Conservation (phyloP, 495 filamentous ascomycete genomes). For the Neurospora sp. region DNA sequence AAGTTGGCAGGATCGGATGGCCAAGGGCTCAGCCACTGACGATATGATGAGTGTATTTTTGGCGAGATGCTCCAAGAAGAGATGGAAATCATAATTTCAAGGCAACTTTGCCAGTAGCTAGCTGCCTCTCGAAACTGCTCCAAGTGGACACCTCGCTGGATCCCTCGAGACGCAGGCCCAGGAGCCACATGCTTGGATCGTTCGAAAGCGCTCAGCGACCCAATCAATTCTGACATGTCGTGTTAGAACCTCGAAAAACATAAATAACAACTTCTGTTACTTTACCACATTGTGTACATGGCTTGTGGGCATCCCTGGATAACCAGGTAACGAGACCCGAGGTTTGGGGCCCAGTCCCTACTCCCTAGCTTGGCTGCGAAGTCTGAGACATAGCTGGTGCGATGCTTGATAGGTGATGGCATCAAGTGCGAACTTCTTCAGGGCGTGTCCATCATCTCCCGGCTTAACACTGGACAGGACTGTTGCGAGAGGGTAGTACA, state of each 20-base stretch:
- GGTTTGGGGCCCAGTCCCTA: not conserved
- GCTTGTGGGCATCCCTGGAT: not conserved
- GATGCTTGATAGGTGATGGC: not conserved
- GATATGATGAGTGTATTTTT: not conserved
- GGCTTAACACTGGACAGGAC: not conserved
- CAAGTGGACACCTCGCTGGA: not conserved
- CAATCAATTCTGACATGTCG: not conserved
- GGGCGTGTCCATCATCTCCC: not conserved
- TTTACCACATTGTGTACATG: not conserved
- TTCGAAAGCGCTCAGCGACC: not conserved
- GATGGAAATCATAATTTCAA: not conserved
- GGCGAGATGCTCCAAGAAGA: not conserved
- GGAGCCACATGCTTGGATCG: not conserved
- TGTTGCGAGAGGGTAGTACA: not conserved
- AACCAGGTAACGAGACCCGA: not conserved
- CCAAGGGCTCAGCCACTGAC: not conserved
- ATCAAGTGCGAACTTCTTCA: not conserved
- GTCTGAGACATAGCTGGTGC: not conserved
- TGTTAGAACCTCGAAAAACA: not conserved
- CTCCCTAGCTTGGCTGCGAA: not conserved
- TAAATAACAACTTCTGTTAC: no score
- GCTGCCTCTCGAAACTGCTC: not conserved
- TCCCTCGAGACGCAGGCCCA: not conserved
- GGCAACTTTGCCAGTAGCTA: not conserved
- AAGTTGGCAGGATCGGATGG: not conserved